Base-by-base conservation (phyloP, 2,329 filamentous ascomycete genomes). In the Trichoderma sp. region DNA sequence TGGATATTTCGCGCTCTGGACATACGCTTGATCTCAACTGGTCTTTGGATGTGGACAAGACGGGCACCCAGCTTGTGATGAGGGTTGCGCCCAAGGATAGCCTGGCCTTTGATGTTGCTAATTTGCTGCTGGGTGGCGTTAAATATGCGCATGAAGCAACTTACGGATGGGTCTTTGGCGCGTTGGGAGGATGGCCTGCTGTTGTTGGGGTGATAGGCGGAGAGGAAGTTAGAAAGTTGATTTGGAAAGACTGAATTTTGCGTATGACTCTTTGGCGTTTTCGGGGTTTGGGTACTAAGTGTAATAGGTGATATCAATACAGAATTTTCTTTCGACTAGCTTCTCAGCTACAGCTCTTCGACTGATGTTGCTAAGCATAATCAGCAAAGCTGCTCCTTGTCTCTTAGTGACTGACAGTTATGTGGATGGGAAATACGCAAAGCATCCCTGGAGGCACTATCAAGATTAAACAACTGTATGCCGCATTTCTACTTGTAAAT, bases 131-230 rank as follows among this genome's bases (percentile, higher is more conserved):
- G 13, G 49, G 33, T 10, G 55, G 55, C 13, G 55, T 57, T 10
- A 4, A n/a, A 5, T 33, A 57, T 57, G 29, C 31, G 7, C 55
- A 57, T 19, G 29, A 57, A 29, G 55, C 55, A 5, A 21, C 55
- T 8, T 57, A 57, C 11, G 55, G 55, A 16, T 57, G 55, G 55
- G 55, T 57, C 27, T 57, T 57, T 57, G 55, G 55, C 16, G 55
- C 55, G 29, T 33, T 57, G 4, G 55, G 55, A 57, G 55, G 55
- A 13, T 57, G 55, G 55, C 55, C 55, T 35, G 55, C 55, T 57
- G 55, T n/a, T 33, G 55, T 57, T 29, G 55, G 55, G 27, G 35
- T 33, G 4, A 29, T 57, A 10, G 55, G 55, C 10, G 55, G 55
- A 57, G 55, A 57, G 27, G 55, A 19, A n/a, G 35, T 57, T 21